phyloP scores from a whole-genome alignment of 2,329 filamentous ascomycete species.

The Macrophomina tecta region DNA sequence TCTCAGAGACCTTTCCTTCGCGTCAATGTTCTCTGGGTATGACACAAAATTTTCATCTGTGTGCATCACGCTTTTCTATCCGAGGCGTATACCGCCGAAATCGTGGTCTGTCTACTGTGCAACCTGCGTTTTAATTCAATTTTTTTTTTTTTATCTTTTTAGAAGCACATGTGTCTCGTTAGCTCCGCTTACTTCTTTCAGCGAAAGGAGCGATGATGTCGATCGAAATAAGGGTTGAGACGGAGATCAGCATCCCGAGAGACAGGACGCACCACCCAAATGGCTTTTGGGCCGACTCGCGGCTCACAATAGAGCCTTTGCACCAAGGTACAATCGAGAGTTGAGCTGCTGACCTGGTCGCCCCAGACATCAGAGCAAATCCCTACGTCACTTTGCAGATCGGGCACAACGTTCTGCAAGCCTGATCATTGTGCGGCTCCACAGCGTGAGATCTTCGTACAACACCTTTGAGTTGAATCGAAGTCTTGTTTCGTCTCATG shows the following conservation, averaged over 20 bases:
- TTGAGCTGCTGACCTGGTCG: not conserved
- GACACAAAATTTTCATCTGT: too few species aligned
- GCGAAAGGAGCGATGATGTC: not conserved
- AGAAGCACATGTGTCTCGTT: not conserved
- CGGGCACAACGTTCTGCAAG: not conserved
- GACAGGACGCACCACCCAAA: not conserved
- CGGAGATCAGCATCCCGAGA: slow-evolving; percentile 8
- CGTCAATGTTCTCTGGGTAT: too few species aligned
- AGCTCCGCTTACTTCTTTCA: not conserved
- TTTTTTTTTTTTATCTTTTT: too few species aligned
- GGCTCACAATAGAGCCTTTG: not conserved
- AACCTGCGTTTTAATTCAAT: too few species aligned
- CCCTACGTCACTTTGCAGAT: slow-evolving; percentile 21
- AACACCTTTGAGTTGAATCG: too few species aligned
- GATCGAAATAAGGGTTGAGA: slow-evolving; percentile 20
- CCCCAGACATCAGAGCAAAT: not conserved
- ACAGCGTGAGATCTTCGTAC: not conserved
- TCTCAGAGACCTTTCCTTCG: too few species aligned
- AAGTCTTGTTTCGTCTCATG: too few species aligned
- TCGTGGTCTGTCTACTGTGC: too few species aligned
- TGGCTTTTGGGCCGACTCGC: not conserved
- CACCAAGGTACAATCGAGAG: not conserved
- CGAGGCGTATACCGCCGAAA: too few species aligned
- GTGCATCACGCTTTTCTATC: too few species aligned
- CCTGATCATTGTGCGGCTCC: not conserved